Evolutionary conservation across 164 flowering plant genomes (phyloP).

Genomic region (Vitis riparia): DNA sequence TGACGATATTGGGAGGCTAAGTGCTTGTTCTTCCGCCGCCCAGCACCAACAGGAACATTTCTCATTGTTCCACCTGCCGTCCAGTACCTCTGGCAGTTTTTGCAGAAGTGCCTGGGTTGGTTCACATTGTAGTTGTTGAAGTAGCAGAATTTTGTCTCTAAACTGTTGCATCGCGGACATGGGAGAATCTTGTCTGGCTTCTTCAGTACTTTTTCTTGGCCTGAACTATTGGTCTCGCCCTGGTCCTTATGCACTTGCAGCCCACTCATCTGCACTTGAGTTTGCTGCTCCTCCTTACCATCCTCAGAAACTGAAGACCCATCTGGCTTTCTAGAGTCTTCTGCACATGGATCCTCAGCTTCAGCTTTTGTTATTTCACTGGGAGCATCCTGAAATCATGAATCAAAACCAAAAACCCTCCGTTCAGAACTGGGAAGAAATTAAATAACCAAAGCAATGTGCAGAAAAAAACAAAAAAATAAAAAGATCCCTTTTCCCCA

Average conservation of each 20-base stretch:
- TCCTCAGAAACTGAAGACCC: constrained; percentile 11
- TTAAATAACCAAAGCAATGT: background rate
- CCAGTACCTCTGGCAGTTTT: constrained; percentile 60
- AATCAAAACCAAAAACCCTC: background rate
- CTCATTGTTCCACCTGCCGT: constrained; percentile 60
- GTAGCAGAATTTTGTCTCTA: constrained; percentile 54
- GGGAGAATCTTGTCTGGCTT: constrained; percentile 51
- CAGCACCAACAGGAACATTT: constrained; percentile 57
- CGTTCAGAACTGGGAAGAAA: background rate
- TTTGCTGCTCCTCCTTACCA: constrained; percentile 18
- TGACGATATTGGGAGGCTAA: constrained; percentile 36
- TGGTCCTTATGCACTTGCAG: constrained; percentile 20
- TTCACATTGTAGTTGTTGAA: constrained; percentile 59
- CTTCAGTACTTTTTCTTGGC: constrained; percentile 21
- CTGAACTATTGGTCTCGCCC: constrained; percentile 18
- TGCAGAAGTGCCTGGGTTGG: constrained; percentile 58
- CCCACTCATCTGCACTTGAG: constrained; percentile 6
- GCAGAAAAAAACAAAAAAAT: too few species aligned
- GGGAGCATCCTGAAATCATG: constrained; percentile 12
- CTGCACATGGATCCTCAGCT: background rate
- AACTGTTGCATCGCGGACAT: constrained; percentile 61
- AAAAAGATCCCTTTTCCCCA: too few species aligned
- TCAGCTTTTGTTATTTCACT: constrained; percentile 8
- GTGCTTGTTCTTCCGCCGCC: constrained; percentile 49
- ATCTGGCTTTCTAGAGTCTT: constrained; percentile 5